phyloP scores from a whole-genome alignment of 1,139 yeast species.

The Candida tetrigidarum region DNA sequence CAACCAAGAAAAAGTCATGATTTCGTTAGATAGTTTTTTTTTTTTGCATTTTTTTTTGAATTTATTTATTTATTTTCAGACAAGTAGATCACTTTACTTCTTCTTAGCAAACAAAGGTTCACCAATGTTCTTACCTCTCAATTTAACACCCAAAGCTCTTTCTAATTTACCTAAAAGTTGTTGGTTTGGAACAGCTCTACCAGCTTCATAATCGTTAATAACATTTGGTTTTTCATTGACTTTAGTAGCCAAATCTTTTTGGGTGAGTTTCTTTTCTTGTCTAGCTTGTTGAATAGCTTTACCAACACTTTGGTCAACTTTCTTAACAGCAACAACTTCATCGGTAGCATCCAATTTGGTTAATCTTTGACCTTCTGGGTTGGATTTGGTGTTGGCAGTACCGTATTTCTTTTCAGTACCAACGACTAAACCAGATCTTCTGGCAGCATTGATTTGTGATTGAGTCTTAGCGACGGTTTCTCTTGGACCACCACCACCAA shows the following conservation, averaged over 20 bases:
- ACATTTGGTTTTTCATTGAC: slow-evolving; percentile 96
- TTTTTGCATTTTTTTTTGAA: too few species aligned
- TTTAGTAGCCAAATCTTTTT: slow-evolving; percentile 94
- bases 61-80: too few species aligned
- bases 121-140: slow-evolving; percentile 96
- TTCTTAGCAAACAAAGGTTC: slow-evolving; percentile 83
- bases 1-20: slow-evolving; percentile 7
- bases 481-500: slow-evolving; percentile 89
- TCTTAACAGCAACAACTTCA: slow-evolving; percentile 92
- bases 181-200: slow-evolving; percentile 96
- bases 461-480: slow-evolving; percentile 79
- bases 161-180: slow-evolving; percentile 91
- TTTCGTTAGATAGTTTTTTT: slow-evolving; percentile 5
- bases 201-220: slow-evolving; percentile 96
- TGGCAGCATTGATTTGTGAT: slow-evolving; percentile 87
- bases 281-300: slow-evolving; percentile 86
- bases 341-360: slow-evolving; percentile 93
- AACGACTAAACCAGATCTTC: slow-evolving; percentile 87
- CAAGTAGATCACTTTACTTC: slow-evolving; percentile 36
- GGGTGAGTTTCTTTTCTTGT: slow-evolving; percentile 87
- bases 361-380: slow-evolving; percentile 93
- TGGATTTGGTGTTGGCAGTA: slow-evolving; percentile 63
- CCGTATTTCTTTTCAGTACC: slow-evolving; percentile 94
- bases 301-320: slow-evolving; percentile 83
- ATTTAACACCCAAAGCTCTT: slow-evolving; percentile 91